Base-by-base conservation (phyloP, 495 filamentous ascomycete species). In the Astrocystis sublimbata region DNA sequence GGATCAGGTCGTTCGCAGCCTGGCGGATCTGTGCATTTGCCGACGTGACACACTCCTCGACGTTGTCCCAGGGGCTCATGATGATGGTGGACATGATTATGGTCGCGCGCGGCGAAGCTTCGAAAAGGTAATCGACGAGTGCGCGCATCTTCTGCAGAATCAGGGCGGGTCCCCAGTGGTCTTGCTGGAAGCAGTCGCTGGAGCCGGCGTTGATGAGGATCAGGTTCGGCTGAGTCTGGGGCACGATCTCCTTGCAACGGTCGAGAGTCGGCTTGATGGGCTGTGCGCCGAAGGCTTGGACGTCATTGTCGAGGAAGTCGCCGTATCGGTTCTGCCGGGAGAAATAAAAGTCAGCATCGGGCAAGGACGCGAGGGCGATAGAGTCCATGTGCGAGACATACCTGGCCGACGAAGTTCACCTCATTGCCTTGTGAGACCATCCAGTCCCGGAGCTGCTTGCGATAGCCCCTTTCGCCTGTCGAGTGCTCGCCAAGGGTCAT, bases 401-500 rank as follows among this genome's bases (percentile, higher is more conserved):
- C 70, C 65, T 70, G 68, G 9, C 70, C 70, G 43, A 72, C 68
- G 31, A 36, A 70, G 66, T 75, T 76, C 30, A 77, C 71, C 6
- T 70, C 61, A 35, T 70, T 65, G 10, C 71, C 69, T 43, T 64
- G 68, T n/a, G 68, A 66, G 13, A 69, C 63, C 23, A 83, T 70
- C 46, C 68, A 64, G 51, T 77, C 72, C 15, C 68, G 67, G 6
- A 83, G 68, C 64, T 76, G 68, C 28, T 75, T 75, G 28, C 85
- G 81, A 66, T 83, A 87, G 17, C 84, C 83, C 68, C 84, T 80
- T 19, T 78, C 76, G 53, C 82, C 80, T 2, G 69, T 75, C 1
- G 80, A 83, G 28, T 69, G 68, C 45, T 78, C 80, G 23, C 85
- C 85, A 43, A 75, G 73, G 3, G 84, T 86, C 63, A 88, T 85